phyloP scores from a whole-genome alignment of 441 rosid species.

The Melastoma candidum region DNA sequence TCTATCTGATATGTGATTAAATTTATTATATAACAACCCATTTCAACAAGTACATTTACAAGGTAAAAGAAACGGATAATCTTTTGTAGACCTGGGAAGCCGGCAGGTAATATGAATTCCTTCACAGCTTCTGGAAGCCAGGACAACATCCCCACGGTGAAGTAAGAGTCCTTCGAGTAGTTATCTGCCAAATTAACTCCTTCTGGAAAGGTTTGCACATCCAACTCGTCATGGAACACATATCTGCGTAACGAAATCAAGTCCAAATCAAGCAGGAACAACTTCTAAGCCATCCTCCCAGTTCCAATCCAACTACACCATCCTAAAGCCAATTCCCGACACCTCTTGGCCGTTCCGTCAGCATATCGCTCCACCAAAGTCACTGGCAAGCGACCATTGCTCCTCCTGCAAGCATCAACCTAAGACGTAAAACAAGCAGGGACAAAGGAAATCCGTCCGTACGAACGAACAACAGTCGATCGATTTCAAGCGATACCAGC shows the following conservation, averaged over 20 bases:
- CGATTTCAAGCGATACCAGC: no score
- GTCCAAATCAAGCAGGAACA: neutral
- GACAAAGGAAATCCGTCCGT: no score
- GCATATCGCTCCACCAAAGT: slow-evolving; percentile 76
- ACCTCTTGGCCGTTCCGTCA: slow-evolving; percentile 78
- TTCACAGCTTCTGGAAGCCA: slow-evolving; percentile 59
- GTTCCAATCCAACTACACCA: neutral
- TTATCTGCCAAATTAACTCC: slow-evolving; percentile 20
- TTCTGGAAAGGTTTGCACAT: slow-evolving; percentile 32
- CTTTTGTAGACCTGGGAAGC: slow-evolving; percentile 64
- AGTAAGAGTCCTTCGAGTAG: slow-evolving; percentile 15
- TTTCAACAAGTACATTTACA: no score
- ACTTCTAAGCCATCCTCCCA: neutral
- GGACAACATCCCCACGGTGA: slow-evolving; percentile 28
- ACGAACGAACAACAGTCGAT: no score
- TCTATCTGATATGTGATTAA: no score
- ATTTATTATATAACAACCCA: no score
- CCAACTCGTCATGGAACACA: slow-evolving; percentile 41
- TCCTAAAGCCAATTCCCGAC: neutral
- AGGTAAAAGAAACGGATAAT: neutral
- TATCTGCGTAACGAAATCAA: slow-evolving; percentile 30
- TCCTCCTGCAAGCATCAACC: slow-evolving; percentile 12
- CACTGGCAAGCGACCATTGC: slow-evolving; percentile 15
- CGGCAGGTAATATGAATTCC: slow-evolving; percentile 70
- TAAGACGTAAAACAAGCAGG: no score